Evolutionary conservation across 225 moss, liverwort and hornwort species (phyloP).

Genomic region (Asterella californica): DNA sequence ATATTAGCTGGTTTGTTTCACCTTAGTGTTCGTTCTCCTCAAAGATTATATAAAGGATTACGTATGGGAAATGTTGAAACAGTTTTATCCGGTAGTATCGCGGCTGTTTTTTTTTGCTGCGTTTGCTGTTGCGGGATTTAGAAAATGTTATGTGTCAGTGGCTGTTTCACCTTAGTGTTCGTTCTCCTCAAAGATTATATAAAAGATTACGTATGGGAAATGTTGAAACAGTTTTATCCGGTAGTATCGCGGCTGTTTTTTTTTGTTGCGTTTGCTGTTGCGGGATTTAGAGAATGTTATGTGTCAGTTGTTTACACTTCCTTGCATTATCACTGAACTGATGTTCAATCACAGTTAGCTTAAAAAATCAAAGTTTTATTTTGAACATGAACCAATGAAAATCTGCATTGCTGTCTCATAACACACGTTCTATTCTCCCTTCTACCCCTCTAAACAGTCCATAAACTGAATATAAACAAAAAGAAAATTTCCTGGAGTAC

Average conservation of each 20-base stretch:
- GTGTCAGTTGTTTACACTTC: no score
- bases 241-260: background rate
- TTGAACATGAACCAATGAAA: no score
- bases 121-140: background rate
- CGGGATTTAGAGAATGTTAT: no score
- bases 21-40: background rate
- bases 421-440: no score
- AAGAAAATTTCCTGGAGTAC: no score
- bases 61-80: background rate
- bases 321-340: no score
- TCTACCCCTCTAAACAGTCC: no score
- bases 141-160: no score
- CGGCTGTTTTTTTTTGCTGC: background rate
- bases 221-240: background rate
- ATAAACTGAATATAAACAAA: no score
- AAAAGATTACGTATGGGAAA: background rate
- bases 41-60: background rate
- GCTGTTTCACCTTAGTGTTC: background rate
- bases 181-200: background rate
- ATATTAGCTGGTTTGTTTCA: constrained; percentile 1
- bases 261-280: background rate
- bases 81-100: background rate
- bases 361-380: no score
- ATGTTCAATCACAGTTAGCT: no score
- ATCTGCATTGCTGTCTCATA: no score